Conservation (phyloP, 257 asterid species). For the Penstemon barbatus region DNA sequence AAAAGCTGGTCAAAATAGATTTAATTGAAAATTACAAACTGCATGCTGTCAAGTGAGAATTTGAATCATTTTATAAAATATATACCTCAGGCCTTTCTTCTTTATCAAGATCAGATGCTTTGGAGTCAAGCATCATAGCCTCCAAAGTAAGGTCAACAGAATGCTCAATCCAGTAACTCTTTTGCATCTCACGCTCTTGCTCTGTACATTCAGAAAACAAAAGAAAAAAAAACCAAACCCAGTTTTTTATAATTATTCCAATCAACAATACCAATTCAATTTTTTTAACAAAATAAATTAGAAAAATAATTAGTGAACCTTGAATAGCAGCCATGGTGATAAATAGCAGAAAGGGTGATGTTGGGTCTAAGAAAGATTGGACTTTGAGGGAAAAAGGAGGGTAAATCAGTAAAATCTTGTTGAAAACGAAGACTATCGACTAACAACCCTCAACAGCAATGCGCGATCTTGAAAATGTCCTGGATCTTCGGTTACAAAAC, state of each 20-base stretch:
- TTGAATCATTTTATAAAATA: neutral
- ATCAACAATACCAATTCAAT: neutral
- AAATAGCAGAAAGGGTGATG: too few relatives aligned
- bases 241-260: neutral
- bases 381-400: too few relatives aligned
- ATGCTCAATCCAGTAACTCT: slow-evolving; percentile 91
- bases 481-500: slow-evolving; percentile 65
- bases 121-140: slow-evolving; percentile 97
- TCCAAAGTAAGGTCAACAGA: slow-evolving; percentile 73
- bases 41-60: neutral
- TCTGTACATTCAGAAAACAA: slow-evolving; percentile 36
- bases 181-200: slow-evolving; percentile 84
- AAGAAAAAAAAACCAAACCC: slow-evolving; percentile 12
- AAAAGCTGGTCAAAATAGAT: too few relatives aligned
- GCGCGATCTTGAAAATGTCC: slow-evolving; percentile 91
- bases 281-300: too few relatives aligned
- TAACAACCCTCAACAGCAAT: slow-evolving; percentile 81
- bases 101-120: slow-evolving; percentile 91
- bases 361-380: too few relatives aligned
- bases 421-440: neutral
- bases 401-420: too few relatives aligned
- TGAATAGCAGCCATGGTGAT: neutral
- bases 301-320: slow-evolving; percentile 35
- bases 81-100: slow-evolving; percentile 96
- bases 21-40: neutral